Conservation (phyloP, 306 rosid genomes). For the Cyclanthera cordifolia region DNA sequence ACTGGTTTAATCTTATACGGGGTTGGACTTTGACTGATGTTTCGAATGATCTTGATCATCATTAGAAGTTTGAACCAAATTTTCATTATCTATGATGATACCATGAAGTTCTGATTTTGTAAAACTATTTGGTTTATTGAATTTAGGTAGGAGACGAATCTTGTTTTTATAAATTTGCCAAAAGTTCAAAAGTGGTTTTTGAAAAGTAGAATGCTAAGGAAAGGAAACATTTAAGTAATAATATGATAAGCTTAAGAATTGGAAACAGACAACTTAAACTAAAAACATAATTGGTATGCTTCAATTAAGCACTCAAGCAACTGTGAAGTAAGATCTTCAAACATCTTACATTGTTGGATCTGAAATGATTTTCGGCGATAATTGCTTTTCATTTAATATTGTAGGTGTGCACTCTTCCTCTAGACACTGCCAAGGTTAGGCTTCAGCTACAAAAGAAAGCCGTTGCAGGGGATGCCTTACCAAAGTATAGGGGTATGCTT, state of each 20-base stretch:
- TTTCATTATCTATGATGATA: background rate
- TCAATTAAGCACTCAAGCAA: conserved; percentile 1
- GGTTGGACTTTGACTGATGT: background rate
- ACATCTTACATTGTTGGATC: background rate
- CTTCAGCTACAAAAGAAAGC: conserved; percentile 90
- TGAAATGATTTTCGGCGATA: background rate
- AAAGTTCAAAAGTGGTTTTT: background rate
- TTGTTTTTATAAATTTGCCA: background rate
- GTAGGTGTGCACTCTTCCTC: conserved; percentile 72
- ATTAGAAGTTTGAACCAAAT: background rate
- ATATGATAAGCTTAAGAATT: background rate
- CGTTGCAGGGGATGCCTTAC: conserved; percentile 50
- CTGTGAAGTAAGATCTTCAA: background rate
- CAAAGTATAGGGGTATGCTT: conserved; percentile 83
- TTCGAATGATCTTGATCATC: background rate
- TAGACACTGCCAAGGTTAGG: conserved; percentile 98
- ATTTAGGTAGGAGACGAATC: too few species aligned
- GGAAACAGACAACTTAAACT: background rate
- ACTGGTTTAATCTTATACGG: background rate
- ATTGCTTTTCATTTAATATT: conserved; percentile 7
- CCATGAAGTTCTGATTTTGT: background rate
- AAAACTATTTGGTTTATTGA: background rate
- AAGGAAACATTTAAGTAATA: background rate
- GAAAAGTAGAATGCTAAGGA: background rate
- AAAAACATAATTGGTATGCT: background rate